These are phyloP conservation scores for Rubia peregrina DNA, from an alignment of 305 asterid species.

Conservation along the genomic window DNA sequence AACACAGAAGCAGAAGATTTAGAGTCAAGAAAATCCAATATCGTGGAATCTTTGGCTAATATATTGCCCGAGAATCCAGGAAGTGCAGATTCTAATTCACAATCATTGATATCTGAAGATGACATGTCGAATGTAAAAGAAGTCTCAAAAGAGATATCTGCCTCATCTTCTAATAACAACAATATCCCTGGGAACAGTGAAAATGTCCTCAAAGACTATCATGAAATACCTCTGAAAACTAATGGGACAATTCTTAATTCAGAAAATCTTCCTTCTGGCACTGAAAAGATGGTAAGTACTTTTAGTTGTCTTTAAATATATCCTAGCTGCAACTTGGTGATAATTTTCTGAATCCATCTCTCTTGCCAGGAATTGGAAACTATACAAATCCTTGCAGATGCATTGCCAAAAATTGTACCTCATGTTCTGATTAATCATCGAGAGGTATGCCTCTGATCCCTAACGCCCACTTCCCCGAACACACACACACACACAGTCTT, in stretches of 20 bases:
- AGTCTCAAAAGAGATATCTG: conserved; percentile 24
- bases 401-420: conserved; percentile 89
- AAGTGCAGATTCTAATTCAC: conserved; percentile 33
- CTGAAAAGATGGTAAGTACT: conserved; percentile 46
- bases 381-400: conserved; percentile 87
- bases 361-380: conserved; percentile 69
- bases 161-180: conserved; percentile 29
- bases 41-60: conserved; percentile 26
- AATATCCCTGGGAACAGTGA: conserved; percentile 24
- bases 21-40: conserved; percentile 32
- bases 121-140: conserved; percentile 29
- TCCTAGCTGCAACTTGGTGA: neutral
- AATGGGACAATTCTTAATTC: conserved; percentile 30
- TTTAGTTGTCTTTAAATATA: neutral
- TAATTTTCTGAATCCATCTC: conserved; percentile 1
- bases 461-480: neutral
- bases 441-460: conserved; percentile 53
- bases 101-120: conserved; percentile 28
- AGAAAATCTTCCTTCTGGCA: conserved; percentile 37
- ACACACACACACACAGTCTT: conserved; percentile 1
- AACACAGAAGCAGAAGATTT: conserved; percentile 26
- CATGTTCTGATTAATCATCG: conserved; percentile 94
- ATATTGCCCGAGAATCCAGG: conserved; percentile 27
- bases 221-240: conserved; percentile 29
- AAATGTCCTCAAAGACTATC: conserved; percentile 28